A percentile compares a stretch with the other conserved stretches of the same genome.
Conservation (phyloP, 208 protist genomes). For the Crithidia brevicula region DNA sequence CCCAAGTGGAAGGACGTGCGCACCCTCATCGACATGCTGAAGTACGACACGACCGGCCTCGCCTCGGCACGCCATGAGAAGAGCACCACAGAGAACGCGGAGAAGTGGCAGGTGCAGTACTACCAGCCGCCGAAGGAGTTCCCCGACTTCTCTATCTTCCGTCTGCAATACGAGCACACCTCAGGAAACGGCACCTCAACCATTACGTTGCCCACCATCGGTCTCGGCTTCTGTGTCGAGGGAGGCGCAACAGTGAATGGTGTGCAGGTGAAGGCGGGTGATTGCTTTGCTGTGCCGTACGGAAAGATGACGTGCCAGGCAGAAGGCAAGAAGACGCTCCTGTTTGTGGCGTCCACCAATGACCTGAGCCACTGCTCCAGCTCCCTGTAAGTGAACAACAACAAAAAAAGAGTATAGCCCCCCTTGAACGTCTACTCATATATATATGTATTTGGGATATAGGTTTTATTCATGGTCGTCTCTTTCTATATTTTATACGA, state of each 20-base stretch:
- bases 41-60: slow-evolving; percentile 81
- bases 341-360: slow-evolving; percentile 90
- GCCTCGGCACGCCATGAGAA: slow-evolving; percentile 53
- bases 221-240: slow-evolving; percentile 84
- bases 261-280: slow-evolving; percentile 55
- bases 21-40: slow-evolving; percentile 94
- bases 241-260: slow-evolving; percentile 76
- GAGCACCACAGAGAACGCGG: slow-evolving; percentile 30
- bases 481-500: too few species aligned
- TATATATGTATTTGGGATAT: too few species aligned
- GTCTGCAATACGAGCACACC: slow-evolving; percentile 64
- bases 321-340: slow-evolving; percentile 46
- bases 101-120: slow-evolving; percentile 77
- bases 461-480: too few species aligned
- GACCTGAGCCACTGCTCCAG: slow-evolving; percentile 16
- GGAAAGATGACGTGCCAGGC: slow-evolving; percentile 65
- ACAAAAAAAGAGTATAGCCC: not conserved
- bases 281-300: slow-evolving; percentile 85
- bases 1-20: slow-evolving; percentile 97
- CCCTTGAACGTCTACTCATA: too few species aligned
- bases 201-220: slow-evolving; percentile 78
- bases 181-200: slow-evolving; percentile 33
- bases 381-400: slow-evolving; percentile 22
- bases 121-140: slow-evolving; percentile 84
- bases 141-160: slow-evolving; percentile 86